These are phyloP conservation scores for Aspergillus arachidicola DNA, from an alignment of 2,329 filamentous ascomycete genomes.

Conservation along the genomic window DNA sequence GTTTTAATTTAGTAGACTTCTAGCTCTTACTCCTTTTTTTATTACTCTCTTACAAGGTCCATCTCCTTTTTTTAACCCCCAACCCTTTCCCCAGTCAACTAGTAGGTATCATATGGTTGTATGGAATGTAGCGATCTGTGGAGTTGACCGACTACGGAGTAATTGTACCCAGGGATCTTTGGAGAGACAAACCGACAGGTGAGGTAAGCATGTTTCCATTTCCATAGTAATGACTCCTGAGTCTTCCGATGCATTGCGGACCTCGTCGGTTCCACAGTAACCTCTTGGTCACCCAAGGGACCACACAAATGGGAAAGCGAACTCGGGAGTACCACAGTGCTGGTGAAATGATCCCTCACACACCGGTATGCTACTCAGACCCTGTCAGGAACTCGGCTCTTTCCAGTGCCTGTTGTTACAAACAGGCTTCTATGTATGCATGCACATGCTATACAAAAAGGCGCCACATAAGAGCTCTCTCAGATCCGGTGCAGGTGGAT, in stretches of 20 bases:
- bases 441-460: conserved; percentile 1
- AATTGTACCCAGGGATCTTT: neutral
- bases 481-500: neutral
- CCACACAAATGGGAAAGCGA: conserved; percentile 3
- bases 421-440: neutral
- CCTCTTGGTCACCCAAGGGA: conserved; percentile 2
- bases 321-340: neutral
- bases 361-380: neutral
- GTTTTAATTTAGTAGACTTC: neutral
- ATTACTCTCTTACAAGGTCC: neutral
- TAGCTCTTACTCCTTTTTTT: neutral
- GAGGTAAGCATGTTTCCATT: conserved; percentile 3
- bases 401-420: neutral
- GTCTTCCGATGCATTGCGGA: conserved; percentile 8
- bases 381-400: conserved; percentile 6
- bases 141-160: neutral
- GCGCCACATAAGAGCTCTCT: neutral
- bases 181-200: neutral
- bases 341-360: neutral
- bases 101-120: neutral
- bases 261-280: conserved; percentile 8
- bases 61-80: neutral
- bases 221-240: conserved; percentile 4
- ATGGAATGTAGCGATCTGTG: neutral
- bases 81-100: neutral